Evolutionary conservation across 306 rosid species (phyloP).

Genomic region (Inga leiocalycina): DNA sequence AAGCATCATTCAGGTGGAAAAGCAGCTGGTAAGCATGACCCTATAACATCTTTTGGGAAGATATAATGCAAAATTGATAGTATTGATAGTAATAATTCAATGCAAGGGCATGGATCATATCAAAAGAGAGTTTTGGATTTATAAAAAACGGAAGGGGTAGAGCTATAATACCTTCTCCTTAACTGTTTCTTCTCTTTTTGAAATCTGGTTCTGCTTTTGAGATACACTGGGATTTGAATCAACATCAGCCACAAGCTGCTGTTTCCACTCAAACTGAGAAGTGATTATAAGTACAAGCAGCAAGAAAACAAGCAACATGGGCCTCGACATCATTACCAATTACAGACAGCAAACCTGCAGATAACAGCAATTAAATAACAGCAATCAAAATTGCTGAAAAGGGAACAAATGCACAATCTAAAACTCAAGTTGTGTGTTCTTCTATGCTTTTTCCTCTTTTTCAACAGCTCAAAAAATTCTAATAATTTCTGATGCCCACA

Average conservation of each 20-base stretch:
- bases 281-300: constrained; percentile 68
- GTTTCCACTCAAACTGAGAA: constrained; percentile 89
- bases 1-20: constrained; percentile 15
- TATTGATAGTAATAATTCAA: neutral
- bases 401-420: neutral
- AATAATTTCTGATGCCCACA: neutral
- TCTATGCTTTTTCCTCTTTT: neutral
- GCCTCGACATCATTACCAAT: constrained; percentile 62
- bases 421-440: neutral
- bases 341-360: constrained; percentile 50
- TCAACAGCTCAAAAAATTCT: neutral
- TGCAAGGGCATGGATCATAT: constrained; percentile 4
- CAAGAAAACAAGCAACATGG: constrained; percentile 70
- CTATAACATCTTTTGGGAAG: neutral
- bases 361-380: constrained; percentile 16
- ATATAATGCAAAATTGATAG: neutral
- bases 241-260: constrained; percentile 63
- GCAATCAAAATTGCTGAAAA: neutral
- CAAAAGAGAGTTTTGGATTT: neutral
- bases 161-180: constrained; percentile 71
- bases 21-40: constrained; percentile 9
- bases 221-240: constrained; percentile 53
- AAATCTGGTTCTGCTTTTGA: constrained; percentile 56
- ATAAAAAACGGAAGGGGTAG: neutral
- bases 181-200: constrained; percentile 63